Conservation (phyloP, 257 asterid genomes). For the Phtheirospermum japonicum region DNA sequence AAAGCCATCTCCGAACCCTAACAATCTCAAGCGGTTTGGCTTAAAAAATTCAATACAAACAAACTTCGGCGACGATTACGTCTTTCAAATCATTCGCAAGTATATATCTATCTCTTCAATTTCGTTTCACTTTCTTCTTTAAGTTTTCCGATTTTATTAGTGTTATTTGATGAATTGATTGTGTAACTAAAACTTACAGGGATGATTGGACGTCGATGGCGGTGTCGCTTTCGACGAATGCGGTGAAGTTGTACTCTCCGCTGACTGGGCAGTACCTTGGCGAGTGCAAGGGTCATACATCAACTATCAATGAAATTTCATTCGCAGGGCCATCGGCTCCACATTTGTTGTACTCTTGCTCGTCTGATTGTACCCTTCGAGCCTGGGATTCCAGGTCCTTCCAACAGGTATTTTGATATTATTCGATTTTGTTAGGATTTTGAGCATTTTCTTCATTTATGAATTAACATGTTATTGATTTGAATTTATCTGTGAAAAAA, state of each 20-base stretch:
- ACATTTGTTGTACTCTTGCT: slow-evolving; percentile 70
- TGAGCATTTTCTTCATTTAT: background rate
- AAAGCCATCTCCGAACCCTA: slow-evolving; percentile 23
- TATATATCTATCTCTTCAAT: slow-evolving; percentile 15
- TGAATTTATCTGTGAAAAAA: background rate
- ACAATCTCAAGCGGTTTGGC: slow-evolving; percentile 48
- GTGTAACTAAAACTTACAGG: slow-evolving; percentile 35
- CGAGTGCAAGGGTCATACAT: slow-evolving; percentile 71
- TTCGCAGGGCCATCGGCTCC: slow-evolving; percentile 62
- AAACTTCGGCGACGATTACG: slow-evolving; percentile 87
- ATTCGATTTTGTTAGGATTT: background rate
- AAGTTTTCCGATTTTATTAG: background rate
- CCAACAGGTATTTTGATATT: slow-evolving; percentile 55
- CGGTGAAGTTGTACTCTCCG: slow-evolving; percentile 81
- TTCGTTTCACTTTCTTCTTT: background rate
- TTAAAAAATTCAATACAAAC: slow-evolving; percentile 79
- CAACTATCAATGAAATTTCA: slow-evolving; percentile 67
- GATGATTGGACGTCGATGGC: slow-evolving; percentile 91
- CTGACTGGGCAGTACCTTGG: slow-evolving; percentile 82
- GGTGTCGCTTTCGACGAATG: slow-evolving; percentile 83
- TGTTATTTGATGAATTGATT: background rate
- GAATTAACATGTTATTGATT: background rate
- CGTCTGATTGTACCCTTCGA: slow-evolving; percentile 79
- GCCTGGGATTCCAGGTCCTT: slow-evolving; percentile 94
- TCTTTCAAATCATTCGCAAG: slow-evolving; percentile 83